A percentile compares a stretch with the other conserved stretches of the same genome.
These are phyloP conservation scores for Wickerhamiella allomyrinae DNA, from an alignment of 805 yeast genomes.

Conservation along the genomic window DNA sequence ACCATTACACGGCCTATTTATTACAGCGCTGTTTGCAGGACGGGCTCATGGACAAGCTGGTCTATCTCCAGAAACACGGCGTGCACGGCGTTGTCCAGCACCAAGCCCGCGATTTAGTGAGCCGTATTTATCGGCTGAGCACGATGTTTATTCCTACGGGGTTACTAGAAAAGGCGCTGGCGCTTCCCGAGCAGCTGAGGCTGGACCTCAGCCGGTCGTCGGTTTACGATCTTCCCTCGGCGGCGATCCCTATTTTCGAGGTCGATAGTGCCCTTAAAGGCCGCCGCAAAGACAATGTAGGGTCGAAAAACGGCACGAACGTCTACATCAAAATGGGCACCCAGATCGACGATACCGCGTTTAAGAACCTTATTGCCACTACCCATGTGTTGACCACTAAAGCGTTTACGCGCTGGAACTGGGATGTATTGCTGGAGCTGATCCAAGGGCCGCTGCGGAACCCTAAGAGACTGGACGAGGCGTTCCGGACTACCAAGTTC, in stretches of 20 bases:
- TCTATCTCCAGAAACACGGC: conserved; percentile 27
- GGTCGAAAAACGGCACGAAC: not conserved
- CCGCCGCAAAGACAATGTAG: conserved; percentile 1
- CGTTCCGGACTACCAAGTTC: conserved; percentile 66
- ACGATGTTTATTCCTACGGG: conserved; percentile 41
- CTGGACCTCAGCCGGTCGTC: conserved; percentile 10
- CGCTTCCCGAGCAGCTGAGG: conserved; percentile 13
- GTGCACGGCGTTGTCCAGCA: conserved; percentile 33
- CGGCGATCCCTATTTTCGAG: conserved; percentile 31
- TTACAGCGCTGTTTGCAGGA: conserved; percentile 40
- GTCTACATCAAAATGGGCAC: conserved; percentile 23
- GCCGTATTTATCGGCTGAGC: conserved; percentile 46
- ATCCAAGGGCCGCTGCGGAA: conserved; percentile 71
- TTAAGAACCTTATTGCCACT: conserved; percentile 49
- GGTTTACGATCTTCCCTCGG: conserved; percentile 13
- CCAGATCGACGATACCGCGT: conserved; percentile 47
- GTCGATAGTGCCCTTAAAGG: conserved; percentile 27
- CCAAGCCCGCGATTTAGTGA: conserved; percentile 50
- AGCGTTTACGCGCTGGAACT: conserved; percentile 74
- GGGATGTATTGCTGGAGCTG: conserved; percentile 59
- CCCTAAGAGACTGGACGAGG: conserved; percentile 61
- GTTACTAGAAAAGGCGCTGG: conserved; percentile 21
- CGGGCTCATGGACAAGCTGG: conserved; percentile 32
- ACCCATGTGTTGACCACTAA: conserved; percentile 67
- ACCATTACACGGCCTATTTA: conserved; percentile 55